These are phyloP conservation scores for Fusarium concolor DNA, from an alignment of 2,329 filamentous ascomycete species.

Conservation along the genomic window DNA sequence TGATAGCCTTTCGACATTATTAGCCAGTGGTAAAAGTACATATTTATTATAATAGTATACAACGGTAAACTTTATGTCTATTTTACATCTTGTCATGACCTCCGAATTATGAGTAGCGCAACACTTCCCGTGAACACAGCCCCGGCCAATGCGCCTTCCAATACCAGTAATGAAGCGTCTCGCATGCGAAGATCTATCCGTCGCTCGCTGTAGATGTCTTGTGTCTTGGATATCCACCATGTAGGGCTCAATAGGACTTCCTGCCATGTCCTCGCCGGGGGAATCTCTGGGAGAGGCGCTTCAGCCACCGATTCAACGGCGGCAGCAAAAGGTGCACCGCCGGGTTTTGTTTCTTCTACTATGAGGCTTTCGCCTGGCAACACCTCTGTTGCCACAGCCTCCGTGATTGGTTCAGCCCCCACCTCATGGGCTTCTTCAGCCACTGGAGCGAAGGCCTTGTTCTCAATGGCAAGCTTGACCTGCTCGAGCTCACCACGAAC, in stretches of 20 bases:
- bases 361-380: conserved; percentile 2
- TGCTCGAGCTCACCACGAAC: conserved; percentile 57
- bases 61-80: conserved; percentile 30
- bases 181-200: conserved; percentile 72
- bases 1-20: not conserved
- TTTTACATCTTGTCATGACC: conserved; percentile 41
- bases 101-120: conserved; percentile 60
- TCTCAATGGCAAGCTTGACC: conserved; percentile 48
- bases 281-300: not conserved
- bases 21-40: conserved; percentile 3
- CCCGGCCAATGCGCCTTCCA: conserved; percentile 76
- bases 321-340: conserved; percentile 2
- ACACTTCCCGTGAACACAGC: conserved; percentile 69
- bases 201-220: conserved; percentile 75
- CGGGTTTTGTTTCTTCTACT: conserved; percentile 1
- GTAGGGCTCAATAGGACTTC: conserved; percentile 56
- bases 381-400: conserved; percentile 17
- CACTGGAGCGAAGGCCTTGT: conserved; percentile 34
- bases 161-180: conserved; percentile 75
- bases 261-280: conserved; percentile 53
- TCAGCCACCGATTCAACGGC: conserved; percentile 18
- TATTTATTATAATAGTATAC: conserved; percentile 36
- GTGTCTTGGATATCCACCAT: conserved; percentile 61
- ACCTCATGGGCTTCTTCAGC: conserved; percentile 17
- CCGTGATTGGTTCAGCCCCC: not conserved